Evolutionary conservation across 2,329 filamentous ascomycete genomes (phyloP).

Genomic region (Whalleya microplaca): DNA sequence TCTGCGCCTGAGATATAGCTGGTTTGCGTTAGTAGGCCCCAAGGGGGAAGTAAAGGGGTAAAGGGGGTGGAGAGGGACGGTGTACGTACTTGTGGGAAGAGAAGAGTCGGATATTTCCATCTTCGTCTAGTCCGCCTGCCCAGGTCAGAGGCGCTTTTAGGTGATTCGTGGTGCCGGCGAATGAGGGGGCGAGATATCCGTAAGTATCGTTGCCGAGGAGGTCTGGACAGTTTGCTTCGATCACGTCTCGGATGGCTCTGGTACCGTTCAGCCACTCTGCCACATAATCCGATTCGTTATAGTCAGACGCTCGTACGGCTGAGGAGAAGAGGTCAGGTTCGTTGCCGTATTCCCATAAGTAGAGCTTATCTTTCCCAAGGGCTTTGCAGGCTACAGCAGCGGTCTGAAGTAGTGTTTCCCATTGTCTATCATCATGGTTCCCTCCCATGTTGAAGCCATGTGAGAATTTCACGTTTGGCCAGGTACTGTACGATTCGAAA

Average conservation of each 20-base stretch:
- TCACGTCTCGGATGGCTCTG: slow-evolving; percentile 47
- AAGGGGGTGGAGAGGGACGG: background rate
- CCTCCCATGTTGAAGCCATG: slow-evolving; percentile 65
- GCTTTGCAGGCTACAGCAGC: slow-evolving; percentile 61
- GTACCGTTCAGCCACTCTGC: slow-evolving; percentile 62
- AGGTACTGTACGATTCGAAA: slow-evolving; percentile 66
- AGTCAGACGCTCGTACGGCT: slow-evolving; percentile 55
- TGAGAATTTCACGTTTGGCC: slow-evolving; percentile 57
- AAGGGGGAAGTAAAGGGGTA: background rate
- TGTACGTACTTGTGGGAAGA: slow-evolving; percentile 61
- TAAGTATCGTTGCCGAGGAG: slow-evolving; percentile 46
- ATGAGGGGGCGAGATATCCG: slow-evolving; percentile 61
- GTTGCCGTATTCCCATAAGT: slow-evolving; percentile 67
- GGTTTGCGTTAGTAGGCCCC: background rate
- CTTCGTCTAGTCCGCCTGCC: slow-evolving; percentile 55
- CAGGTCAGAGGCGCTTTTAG: slow-evolving; percentile 56
- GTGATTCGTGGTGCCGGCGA: slow-evolving; percentile 55
- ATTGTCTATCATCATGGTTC: slow-evolving; percentile 52
- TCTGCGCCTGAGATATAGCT: slow-evolving; percentile 66
- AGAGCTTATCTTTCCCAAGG: slow-evolving; percentile 52
- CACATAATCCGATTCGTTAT: slow-evolving; percentile 60
- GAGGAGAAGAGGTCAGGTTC: slow-evolving; percentile 64
- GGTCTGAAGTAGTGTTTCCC: slow-evolving; percentile 56
- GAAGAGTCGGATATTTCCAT: slow-evolving; percentile 55
- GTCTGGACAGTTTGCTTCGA: slow-evolving; percentile 55